phyloP scores from a whole-genome alignment of 1,139 yeast genomes.

The Debaryomyces nepalensis region DNA sequence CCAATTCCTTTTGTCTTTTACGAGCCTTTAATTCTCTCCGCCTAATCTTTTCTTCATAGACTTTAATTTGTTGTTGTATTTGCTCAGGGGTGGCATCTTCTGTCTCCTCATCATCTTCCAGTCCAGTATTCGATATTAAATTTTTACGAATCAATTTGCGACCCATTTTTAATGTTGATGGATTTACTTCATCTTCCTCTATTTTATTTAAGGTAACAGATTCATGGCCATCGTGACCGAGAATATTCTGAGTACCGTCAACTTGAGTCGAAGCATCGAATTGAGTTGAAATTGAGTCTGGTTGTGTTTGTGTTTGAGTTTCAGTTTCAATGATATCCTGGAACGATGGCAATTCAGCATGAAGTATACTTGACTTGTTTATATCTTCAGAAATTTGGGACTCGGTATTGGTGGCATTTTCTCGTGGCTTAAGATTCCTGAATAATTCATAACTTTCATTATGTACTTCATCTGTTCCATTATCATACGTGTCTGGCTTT shows the following conservation, averaged over 20 bases:
- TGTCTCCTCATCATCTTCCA: slow-evolving; percentile 22
- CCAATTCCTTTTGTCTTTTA: slow-evolving; percentile 52
- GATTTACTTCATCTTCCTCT: slow-evolving; percentile 36
- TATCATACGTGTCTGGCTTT: slow-evolving; percentile 5
- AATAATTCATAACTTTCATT: slow-evolving; percentile 26
- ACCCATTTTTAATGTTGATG: slow-evolving; percentile 32
- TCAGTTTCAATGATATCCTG: slow-evolving; percentile 24
- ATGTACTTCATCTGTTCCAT: not conserved
- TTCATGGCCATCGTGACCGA: slow-evolving; percentile 9
- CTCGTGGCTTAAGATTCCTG: slow-evolving; percentile 37
- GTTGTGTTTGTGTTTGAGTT: slow-evolving; percentile 17
- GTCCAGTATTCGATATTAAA: slow-evolving; percentile 16
- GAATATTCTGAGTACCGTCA: slow-evolving; percentile 15
- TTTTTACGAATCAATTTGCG: slow-evolving; percentile 27
- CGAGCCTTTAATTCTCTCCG: slow-evolving; percentile 43
- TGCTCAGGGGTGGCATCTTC: slow-evolving; percentile 31
- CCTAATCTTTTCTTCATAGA: slow-evolving; percentile 45
- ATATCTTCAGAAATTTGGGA: slow-evolving; percentile 9
- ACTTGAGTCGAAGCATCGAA: slow-evolving; percentile 25
- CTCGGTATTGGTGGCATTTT: not conserved
- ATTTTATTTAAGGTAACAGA: slow-evolving; percentile 17
- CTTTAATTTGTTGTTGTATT: slow-evolving; percentile 35
- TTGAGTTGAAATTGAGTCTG: slow-evolving; percentile 24
- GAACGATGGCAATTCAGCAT: slow-evolving; percentile 25
- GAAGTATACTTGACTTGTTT: slow-evolving; percentile 4